These are phyloP conservation scores for Cyclotella baltica DNA, from an alignment of 108 stramenopile species.

Conservation along the genomic window DNA sequence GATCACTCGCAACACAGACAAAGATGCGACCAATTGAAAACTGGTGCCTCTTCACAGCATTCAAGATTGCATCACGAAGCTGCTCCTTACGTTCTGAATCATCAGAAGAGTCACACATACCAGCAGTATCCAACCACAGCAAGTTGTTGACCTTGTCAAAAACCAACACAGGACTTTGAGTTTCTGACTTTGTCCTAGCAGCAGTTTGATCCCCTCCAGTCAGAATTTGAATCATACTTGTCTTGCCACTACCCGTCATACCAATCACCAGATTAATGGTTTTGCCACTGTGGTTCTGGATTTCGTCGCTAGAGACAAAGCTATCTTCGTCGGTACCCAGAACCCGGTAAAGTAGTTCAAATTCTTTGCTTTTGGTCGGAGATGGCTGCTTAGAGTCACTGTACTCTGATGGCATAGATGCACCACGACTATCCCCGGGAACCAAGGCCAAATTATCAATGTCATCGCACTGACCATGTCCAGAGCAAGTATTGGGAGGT, in stretches of 20 bases:
- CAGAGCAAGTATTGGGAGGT: slow-evolving; percentile 54
- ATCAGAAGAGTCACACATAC: background rate
- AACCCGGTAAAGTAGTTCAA: no score
- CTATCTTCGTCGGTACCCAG: no score
- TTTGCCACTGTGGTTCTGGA: no score
- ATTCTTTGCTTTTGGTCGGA: no score
- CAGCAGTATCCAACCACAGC: background rate
- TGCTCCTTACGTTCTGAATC: background rate
- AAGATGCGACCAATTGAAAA: background rate
- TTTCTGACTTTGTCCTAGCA: background rate
- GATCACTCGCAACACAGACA: background rate
- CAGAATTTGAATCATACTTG: background rate
- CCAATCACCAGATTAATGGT: no score
- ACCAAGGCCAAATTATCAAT: no score
- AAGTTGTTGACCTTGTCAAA: background rate
- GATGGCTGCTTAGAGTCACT: no score
- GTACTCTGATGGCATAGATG: no score
- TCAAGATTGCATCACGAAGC: background rate
- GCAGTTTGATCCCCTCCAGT: background rate
- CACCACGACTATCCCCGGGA: no score
- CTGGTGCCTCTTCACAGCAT: background rate
- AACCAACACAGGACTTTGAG: background rate
- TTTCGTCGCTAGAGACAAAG: no score
- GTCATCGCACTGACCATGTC: slow-evolving; percentile 52
- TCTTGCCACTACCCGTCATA: no score